Evolutionary conservation across 352 stramenopile species (phyloP).

Genomic region (Pilasporangium apinafurcum): DNA sequence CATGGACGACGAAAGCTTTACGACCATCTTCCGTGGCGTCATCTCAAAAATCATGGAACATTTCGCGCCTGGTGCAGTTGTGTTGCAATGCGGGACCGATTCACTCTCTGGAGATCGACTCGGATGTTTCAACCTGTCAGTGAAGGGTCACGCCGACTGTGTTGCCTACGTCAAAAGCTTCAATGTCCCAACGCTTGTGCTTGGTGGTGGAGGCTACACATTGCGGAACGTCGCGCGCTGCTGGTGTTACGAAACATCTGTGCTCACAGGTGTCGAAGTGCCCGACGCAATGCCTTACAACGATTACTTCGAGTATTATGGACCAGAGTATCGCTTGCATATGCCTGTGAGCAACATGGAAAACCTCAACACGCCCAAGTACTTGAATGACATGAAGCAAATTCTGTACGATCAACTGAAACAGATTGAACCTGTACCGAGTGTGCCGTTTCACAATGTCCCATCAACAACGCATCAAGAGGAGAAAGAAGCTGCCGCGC

Average conservation of each 20-base stretch:
- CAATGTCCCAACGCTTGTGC: slow-evolving; percentile 94
- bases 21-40: slow-evolving; percentile 84
- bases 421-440: slow-evolving; percentile 94
- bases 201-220: slow-evolving; percentile 97
- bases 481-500: slow-evolving; percentile 37
- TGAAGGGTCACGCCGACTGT: slow-evolving; percentile 96
- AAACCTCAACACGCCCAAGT: slow-evolving; percentile 95
- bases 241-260: slow-evolving; percentile 95
- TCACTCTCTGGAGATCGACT: slow-evolving; percentile 97
- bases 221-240: slow-evolving; percentile 94
- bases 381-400: slow-evolving; percentile 84
- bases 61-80: slow-evolving; percentile 94
- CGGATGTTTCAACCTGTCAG: slow-evolving; percentile 97
- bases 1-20: slow-evolving; percentile 98
- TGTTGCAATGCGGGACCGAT: slow-evolving; percentile 98
- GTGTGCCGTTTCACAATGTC: slow-evolving; percentile 93
- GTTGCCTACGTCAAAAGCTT: slow-evolving; percentile 97
- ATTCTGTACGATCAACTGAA: slow-evolving; percentile 94
- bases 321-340: slow-evolving; percentile 96
- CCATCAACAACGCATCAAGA: slow-evolving; percentile 32
- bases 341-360: slow-evolving; percentile 95
- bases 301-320: slow-evolving; percentile 99
- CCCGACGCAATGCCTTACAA: slow-evolving; percentile 98
- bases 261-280: slow-evolving; percentile 90
- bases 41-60: slow-evolving; percentile 97